Evolutionary conservation across 2,329 filamentous ascomycete species (phyloP).

Genomic region (Penicillium brevicompactum): DNA sequence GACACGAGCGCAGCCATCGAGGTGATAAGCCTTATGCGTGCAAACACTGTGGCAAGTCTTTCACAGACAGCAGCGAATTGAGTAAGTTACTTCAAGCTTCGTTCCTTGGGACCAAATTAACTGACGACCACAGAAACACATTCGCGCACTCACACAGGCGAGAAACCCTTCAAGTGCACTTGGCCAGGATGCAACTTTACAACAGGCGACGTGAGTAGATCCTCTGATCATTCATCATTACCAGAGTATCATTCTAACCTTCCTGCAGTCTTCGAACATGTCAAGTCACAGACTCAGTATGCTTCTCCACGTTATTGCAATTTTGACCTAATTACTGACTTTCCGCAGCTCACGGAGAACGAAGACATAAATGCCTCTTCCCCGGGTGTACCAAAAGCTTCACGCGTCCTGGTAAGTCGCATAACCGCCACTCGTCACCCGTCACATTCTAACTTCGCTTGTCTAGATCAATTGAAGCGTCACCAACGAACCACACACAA

Average conservation of each 20-base stretch:
- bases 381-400: conserved; percentile 47
- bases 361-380: conserved; percentile 44
- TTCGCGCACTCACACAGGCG: conserved; percentile 45
- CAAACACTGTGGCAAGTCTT: conserved; percentile 44
- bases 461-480: conserved; percentile 44
- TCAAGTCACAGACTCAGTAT: conserved; percentile 48
- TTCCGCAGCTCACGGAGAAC: conserved; percentile 41
- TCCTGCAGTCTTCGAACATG: conserved; percentile 46
- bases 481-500: conserved; percentile 43
- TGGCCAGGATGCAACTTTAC: conserved; percentile 47
- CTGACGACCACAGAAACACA: conserved; percentile 44
- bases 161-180: conserved; percentile 48
- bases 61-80: conserved; percentile 48
- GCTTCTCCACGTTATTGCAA: conserved; percentile 6
- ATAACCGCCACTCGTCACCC: too few relatives aligned
- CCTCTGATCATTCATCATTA: neutral
- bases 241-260: conserved; percentile 2
- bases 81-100: conserved; percentile 32
- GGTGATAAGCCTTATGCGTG: conserved; percentile 48
- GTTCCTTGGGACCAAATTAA: neutral
- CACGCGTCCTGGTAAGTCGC: conserved; percentile 43
- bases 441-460: neutral
- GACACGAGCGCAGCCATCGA: conserved; percentile 47
- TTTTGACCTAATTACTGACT: conserved; percentile 9
- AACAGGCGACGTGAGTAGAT: conserved; percentile 44